Evolutionary conservation across 2,329 filamentous ascomycete genomes (phyloP).

Genomic region (Penicillium griseofulvum): DNA sequence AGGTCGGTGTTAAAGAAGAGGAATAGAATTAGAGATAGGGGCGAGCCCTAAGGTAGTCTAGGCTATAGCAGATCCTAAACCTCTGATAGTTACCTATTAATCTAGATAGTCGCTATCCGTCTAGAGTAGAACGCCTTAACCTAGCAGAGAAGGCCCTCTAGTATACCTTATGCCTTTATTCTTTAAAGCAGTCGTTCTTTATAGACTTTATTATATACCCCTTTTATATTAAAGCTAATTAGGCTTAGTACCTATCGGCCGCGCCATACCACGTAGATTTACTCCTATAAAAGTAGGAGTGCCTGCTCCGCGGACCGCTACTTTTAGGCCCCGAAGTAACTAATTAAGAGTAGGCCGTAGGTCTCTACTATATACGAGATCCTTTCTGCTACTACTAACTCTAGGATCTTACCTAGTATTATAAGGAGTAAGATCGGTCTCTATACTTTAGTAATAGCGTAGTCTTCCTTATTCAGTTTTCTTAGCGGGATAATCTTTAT

Average conservation of each 20-base stretch:
- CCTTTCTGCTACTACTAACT: conserved; percentile 31
- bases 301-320: conserved; percentile 36
- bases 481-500: conserved; percentile 5
- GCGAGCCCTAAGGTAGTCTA: no score
- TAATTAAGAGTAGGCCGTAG: conserved; percentile 32
- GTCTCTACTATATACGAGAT: conserved; percentile 33
- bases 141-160: conserved; percentile 20
- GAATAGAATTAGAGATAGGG: no score
- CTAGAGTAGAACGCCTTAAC: no score
- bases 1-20: no score
- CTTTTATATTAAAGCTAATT: conserved; percentile 12
- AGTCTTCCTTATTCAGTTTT: no score
- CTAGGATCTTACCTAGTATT: conserved; percentile 29
- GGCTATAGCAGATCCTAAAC: no score
- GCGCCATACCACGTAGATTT: conserved; percentile 30
- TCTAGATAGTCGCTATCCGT: no score
- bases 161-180: conserved; percentile 31
- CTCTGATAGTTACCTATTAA: no score
- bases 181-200: conserved; percentile 36
- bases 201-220: conserved; percentile 24
- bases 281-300: conserved; percentile 28
- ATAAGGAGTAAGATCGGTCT: no score
- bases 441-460: no score
- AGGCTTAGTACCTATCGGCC: conserved; percentile 4
- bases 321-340: conserved; percentile 39